A percentile compares a stretch with the other conserved stretches of the same genome.
phyloP scores from a whole-genome alignment of 2,329 filamentous ascomycete genomes.

The Whalleya microplaca region DNA sequence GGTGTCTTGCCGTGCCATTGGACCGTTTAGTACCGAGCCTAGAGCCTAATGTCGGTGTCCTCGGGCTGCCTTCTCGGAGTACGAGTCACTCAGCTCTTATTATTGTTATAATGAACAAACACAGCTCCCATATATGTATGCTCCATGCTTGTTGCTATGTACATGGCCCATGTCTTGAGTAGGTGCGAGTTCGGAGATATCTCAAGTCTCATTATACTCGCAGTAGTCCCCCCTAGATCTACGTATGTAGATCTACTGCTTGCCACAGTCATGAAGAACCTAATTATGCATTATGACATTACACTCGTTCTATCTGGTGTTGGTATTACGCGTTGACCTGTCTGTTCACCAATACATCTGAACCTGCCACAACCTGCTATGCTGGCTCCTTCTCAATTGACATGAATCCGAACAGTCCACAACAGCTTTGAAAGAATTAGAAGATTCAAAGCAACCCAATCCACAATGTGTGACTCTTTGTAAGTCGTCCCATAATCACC shows the following conservation, averaged over 20 bases:
- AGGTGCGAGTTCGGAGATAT: not conserved
- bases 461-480: not conserved
- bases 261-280: not conserved
- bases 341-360: slow-evolving; percentile 9
- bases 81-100: slow-evolving; percentile 8
- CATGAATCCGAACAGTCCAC: not conserved
- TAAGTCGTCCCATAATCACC: not conserved
- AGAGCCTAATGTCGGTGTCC: slow-evolving; percentile 23
- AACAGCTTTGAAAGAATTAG: slow-evolving; percentile 1
- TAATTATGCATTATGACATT: slow-evolving; percentile 11
- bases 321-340: slow-evolving; percentile 10
- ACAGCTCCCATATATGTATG: not conserved
- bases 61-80: slow-evolving; percentile 13
- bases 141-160: not conserved
- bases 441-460: slow-evolving; percentile 7
- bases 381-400: not conserved
- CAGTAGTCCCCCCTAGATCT: not conserved
- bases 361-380: slow-evolving; percentile 7
- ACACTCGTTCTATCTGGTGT: slow-evolving; percentile 7
- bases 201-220: not conserved
- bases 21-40: slow-evolving; percentile 7
- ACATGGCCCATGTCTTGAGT: not conserved
- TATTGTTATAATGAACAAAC: not conserved
- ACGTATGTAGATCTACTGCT: not conserved
- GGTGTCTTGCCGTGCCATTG: not conserved